These are phyloP conservation scores for Nakazawaea wickerhamii DNA, from an alignment of 805 yeast species.

Conservation along the genomic window DNA sequence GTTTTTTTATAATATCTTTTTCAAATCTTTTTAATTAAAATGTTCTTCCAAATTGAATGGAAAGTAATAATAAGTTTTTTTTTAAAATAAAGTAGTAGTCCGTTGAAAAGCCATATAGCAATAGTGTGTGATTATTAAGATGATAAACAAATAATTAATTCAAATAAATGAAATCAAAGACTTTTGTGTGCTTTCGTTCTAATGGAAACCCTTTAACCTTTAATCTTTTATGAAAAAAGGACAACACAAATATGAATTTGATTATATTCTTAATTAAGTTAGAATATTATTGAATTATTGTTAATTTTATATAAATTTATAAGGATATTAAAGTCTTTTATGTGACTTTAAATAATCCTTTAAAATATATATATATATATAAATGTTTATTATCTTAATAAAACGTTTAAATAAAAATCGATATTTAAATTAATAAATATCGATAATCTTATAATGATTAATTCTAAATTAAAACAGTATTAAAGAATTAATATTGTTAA, in stretches of 20 bases:
- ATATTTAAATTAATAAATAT: conserved; percentile 18
- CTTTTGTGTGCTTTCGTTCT: conserved; percentile 12
- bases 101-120: conserved; percentile 10
- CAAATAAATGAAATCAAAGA: neutral
- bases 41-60: too few relatives aligned
- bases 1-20: neutral
- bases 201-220: conserved; percentile 9
- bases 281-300: too few relatives aligned
- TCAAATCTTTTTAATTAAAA: neutral
- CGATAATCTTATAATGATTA: conserved; percentile 6
- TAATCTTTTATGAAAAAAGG: neutral
- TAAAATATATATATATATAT: neutral
- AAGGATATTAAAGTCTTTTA: too few relatives aligned
- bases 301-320: too few relatives aligned
- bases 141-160: neutral
- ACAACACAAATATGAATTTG: conserved; percentile 12
- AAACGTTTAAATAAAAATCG: conserved; percentile 5
- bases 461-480: neutral
- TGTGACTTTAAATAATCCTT: too few relatives aligned
- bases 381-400: conserved; percentile 9
- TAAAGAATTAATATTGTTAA: neutral
- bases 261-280: conserved; percentile 1
- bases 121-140: conserved; percentile 14
- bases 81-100: neutral
- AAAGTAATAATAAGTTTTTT: too few relatives aligned